Evolutionary conservation across 1,284 basidiomycete genomes (phyloP), one percentile per base, ranked within the genome.

Genomic region (Pascua sp.): DNA sequence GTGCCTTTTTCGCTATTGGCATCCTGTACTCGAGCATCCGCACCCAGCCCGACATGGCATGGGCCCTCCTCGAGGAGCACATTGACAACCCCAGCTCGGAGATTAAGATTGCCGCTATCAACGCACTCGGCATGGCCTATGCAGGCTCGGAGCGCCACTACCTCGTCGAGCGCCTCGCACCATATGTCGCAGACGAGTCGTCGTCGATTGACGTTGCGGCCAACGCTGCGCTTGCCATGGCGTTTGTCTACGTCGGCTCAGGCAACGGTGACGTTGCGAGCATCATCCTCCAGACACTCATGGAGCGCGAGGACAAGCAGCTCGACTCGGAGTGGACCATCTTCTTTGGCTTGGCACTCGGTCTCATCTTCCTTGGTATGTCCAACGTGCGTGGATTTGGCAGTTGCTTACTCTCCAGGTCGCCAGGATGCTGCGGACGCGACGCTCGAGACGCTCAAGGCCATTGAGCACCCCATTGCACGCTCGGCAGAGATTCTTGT

Each of bases 231-330:
- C 81, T 99, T 18, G 85, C 94, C 0, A 83, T 98, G 16, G 95
- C 95, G 2, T 95, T 98, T 76, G 87, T 98, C 57, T 98, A 92
- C 72, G 93, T 95, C 40, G 96, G 95, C 24, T 93, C 91, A 67
- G 91, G 89, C 53, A 90, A 98, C 69, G 95, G 93, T 17, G 96
- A 98, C 66, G 87, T 97, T 24, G 88, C 91, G 2, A 86, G 86
- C 56, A 86, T 88, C 0, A 94, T 98, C 56, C 78, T 98, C 69
- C 93, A 97, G 78, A 88, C 90, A 8, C 78, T 98, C 72, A 95
- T 98, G 91, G 81, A 79, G 68, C 80, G 88, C 17, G 86, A 86
- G 4, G 87, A 90, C 63, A 83, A 83, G 60, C 84, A 85, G 15
- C 79, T 96, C 10, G 86, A 87, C 62, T 90, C 91, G 74, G 95